A percentile compares a stretch with the other conserved stretches of the same genome.
phyloP scores from a whole-genome alignment of 768 basidiomycete genomes.

The Lentinula boryana region DNA sequence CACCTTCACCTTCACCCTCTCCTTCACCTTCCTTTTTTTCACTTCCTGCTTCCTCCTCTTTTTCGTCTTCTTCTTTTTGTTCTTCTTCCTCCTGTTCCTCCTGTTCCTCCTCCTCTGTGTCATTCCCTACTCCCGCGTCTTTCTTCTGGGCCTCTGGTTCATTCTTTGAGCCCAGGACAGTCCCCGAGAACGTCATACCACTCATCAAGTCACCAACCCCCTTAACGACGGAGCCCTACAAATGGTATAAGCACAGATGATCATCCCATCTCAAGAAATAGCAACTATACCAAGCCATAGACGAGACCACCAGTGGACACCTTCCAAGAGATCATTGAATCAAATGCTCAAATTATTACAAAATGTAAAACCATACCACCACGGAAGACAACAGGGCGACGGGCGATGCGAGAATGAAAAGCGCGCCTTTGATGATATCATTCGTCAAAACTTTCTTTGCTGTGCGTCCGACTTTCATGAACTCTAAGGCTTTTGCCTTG shows the following conservation, averaged over 20 bases:
- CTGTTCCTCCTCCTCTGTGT: not conserved
- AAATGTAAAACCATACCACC: not conserved
- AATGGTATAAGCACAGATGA: not conserved
- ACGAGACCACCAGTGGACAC: constrained; percentile 1
- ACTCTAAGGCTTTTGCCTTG: constrained; percentile 1
- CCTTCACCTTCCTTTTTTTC: not conserved
- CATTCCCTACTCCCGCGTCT: not conserved
- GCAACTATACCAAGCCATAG: not conserved
- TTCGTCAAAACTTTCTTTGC: constrained; percentile 2
- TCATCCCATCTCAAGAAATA: not conserved
- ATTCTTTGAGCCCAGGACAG: not conserved
- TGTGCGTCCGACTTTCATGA: constrained; percentile 1
- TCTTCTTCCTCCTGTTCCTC: not conserved
- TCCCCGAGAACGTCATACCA: constrained; percentile 4
- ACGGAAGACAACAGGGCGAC: constrained; percentile 1
- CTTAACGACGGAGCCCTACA: not conserved
- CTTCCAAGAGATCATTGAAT: not conserved
- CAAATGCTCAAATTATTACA: not conserved
- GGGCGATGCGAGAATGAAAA: constrained; percentile 1
- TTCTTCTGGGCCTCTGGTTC: not conserved
- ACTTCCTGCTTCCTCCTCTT: not conserved
- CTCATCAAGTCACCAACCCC: constrained; percentile 2
- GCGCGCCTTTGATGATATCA: not conserved
- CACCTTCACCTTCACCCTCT: not conserved
- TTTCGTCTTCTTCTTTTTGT: not conserved